phyloP scores from a whole-genome alignment of 2,329 filamentous ascomycete species.

The Ophiostoma himal-ulmi region DNA sequence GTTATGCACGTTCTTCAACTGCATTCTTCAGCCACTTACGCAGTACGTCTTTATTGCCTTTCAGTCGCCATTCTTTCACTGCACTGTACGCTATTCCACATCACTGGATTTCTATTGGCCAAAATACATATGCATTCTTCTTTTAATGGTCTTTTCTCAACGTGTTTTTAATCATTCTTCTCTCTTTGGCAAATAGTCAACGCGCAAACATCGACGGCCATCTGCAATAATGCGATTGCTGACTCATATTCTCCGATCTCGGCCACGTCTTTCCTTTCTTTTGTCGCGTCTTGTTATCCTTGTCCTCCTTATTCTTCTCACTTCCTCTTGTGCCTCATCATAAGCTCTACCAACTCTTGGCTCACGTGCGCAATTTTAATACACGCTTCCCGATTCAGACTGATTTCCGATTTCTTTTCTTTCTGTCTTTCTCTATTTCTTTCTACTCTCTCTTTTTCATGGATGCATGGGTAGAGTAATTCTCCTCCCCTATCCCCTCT shows the following conservation, averaged over 20 bases:
- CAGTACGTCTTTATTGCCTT: no score
- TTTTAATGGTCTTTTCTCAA: not conserved
- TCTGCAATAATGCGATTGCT: not conserved
- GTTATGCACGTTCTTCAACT: not conserved
- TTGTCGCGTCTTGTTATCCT: not conserved
- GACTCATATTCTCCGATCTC: not conserved
- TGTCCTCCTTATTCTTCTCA: not conserved
- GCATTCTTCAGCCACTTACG: not conserved
- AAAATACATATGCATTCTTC: not conserved
- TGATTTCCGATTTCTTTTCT: not conserved
- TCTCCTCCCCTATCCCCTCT: not conserved
- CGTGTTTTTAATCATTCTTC: no score
- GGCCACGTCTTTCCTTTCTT: not conserved
- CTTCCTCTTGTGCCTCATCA: not conserved
- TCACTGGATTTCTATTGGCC: not conserved
- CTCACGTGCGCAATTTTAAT: conserved; percentile 3
- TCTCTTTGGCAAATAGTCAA: not conserved
- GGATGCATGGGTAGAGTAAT: not conserved
- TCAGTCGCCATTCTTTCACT: no score
- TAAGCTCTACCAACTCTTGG: not conserved
- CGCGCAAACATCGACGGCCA: not conserved
- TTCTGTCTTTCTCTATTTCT: not conserved
- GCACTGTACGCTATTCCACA: no score
- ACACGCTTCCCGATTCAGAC: not conserved
- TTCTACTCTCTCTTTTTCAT: not conserved